Conservation (phyloP, 108 stramenopile genomes). For the Fragilaria crotonensis region DNA sequence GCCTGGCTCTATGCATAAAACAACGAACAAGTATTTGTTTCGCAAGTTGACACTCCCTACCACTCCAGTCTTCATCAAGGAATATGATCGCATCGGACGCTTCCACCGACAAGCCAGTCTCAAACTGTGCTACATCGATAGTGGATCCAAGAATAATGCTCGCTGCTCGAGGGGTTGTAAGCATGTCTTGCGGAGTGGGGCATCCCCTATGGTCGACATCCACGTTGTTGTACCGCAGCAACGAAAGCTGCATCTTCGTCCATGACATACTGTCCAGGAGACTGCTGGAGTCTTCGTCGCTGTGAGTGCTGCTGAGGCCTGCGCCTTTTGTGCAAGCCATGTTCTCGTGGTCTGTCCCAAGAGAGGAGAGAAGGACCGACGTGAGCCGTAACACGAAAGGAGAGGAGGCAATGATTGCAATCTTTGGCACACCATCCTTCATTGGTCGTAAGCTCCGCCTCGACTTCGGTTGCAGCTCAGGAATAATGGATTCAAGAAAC, state of each 20-base stretch:
- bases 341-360: slow-evolving; percentile 56
- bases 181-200: neutral
- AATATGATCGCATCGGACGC: slow-evolving; percentile 57
- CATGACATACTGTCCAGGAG: neutral
- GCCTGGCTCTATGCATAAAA: neutral
- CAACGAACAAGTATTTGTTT: slow-evolving; percentile 24
- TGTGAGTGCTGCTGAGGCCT: neutral
- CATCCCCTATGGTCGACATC: neutral
- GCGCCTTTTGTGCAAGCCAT: neutral
- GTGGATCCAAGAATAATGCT: slow-evolving; percentile 62
- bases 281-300: neutral
- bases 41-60: slow-evolving; percentile 38
- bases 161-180: neutral
- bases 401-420: slow-evolving; percentile 65
- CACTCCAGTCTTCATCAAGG: slow-evolving; percentile 87
- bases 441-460: slow-evolving; percentile 4
- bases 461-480: slow-evolving; percentile 4
- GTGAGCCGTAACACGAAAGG: slow-evolving; percentile 45
- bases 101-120: slow-evolving; percentile 53
- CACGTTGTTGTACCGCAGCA: slow-evolving; percentile 37
- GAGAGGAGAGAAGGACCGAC: slow-evolving; percentile 51
- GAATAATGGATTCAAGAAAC: slow-evolving; percentile 5
- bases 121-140: slow-evolving; percentile 26
- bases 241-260: slow-evolving; percentile 30
- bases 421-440: slow-evolving; percentile 23